These are phyloP conservation scores for Geotrichum carabidarum DNA, from an alignment of 1,139 yeast species.

Conservation along the genomic window DNA sequence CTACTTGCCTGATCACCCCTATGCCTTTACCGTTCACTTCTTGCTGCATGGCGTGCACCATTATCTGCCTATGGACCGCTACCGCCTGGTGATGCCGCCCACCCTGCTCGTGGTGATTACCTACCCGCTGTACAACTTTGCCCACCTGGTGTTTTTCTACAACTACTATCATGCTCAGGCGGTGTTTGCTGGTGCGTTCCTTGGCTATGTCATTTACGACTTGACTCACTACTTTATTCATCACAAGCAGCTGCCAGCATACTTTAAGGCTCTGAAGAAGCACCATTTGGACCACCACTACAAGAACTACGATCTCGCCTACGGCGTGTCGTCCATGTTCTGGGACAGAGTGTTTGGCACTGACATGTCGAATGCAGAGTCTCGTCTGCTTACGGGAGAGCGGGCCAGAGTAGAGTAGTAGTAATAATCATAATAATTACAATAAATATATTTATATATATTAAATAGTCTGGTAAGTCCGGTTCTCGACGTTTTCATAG, in stretches of 20 bases:
- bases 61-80: constrained; percentile 92
- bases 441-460: background rate
- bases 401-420: too few relatives aligned
- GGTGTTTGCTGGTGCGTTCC: constrained; percentile 87
- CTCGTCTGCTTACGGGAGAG: constrained; percentile 10
- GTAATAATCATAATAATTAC: background rate
- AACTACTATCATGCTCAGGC: constrained; percentile 52
- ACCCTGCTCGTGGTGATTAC: constrained; percentile 59
- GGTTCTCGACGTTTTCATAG: background rate
- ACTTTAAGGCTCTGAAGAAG: constrained; percentile 71
- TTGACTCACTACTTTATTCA: constrained; percentile 85
- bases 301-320: constrained; percentile 92
- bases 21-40: constrained; percentile 77
- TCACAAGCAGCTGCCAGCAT: constrained; percentile 73
- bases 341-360: constrained; percentile 94
- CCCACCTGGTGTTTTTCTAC: constrained; percentile 54
- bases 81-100: constrained; percentile 95
- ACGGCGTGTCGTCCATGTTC: constrained; percentile 88
- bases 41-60: constrained; percentile 94
- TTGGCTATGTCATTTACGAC: constrained; percentile 90
- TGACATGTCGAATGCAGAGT: constrained; percentile 35
- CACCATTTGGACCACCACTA: constrained; percentile 96
- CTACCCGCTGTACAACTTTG: constrained; percentile 56
- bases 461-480: constrained; percentile 6
- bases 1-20: constrained; percentile 72